Evolutionary conservation across 106 monocot genomes (phyloP).

Genomic region (Allium sativum): DNA sequence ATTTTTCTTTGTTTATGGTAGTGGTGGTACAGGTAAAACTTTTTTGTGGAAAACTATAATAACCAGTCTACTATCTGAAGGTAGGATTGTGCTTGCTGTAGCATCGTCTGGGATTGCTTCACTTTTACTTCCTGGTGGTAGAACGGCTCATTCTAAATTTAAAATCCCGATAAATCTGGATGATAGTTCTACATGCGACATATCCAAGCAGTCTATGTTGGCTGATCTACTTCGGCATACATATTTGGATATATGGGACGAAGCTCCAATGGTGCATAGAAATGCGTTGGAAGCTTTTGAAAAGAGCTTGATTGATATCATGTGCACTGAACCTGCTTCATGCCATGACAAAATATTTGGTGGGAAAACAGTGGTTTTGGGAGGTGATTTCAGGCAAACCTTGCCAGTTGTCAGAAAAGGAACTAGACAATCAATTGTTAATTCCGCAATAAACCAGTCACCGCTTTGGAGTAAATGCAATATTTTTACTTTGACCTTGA

Average conservation of each 20-base stretch:
- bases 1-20: constrained; percentile 9
- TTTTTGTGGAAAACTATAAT: constrained; percentile 10
- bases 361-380: no score
- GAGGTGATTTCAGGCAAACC: no score
- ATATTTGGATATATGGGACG: neutral
- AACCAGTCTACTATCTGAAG: neutral
- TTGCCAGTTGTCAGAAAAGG: no score
- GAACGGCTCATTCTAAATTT: constrained; percentile 17
- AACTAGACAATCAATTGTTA: no score
- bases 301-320: no score
- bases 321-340: no score
- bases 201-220: neutral
- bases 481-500: no score
- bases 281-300: neutral
- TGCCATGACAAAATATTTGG: no score
- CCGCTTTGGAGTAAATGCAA: no score
- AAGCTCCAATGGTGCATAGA: neutral
- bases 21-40: constrained; percentile 11
- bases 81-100: neutral
- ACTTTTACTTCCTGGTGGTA: constrained; percentile 7
- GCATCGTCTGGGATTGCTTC: constrained; percentile 12
- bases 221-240: neutral
- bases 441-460: no score
- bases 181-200: neutral
- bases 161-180: constrained; percentile 6